Conservation (phyloP, 2,329 filamentous ascomycete genomes). For the Coniella lustricola region DNA sequence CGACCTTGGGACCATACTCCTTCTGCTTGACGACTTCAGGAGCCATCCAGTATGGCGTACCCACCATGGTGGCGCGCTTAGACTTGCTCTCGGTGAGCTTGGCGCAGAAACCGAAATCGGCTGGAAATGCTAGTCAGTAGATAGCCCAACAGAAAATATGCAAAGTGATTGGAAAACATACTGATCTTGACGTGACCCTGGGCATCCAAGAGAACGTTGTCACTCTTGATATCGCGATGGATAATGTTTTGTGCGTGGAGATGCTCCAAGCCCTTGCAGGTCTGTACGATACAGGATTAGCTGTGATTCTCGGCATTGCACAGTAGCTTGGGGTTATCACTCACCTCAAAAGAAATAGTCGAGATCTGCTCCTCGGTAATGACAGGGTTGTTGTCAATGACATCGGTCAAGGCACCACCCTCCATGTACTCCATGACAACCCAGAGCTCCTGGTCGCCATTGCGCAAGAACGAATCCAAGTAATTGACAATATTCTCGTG, state of each 20-base stretch:
- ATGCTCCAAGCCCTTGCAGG: conserved; percentile 89
- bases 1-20: conserved; percentile 96
- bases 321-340: conserved; percentile 24
- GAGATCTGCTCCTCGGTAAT: conserved; percentile 97
- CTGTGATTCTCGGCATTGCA: neutral
- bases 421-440: conserved; percentile 99
- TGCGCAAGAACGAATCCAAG: conserved; percentile 90
- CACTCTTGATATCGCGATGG: conserved; percentile 98
- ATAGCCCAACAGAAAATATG: neutral
- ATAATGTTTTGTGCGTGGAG: conserved; percentile 96
- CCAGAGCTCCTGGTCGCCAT: conserved; percentile 94
- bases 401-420: conserved; percentile 91
- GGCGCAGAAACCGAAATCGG: conserved; percentile 98
- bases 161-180: conserved; percentile 41
- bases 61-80: conserved; percentile 98
- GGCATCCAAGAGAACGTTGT: conserved; percentile 92
- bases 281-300: conserved; percentile 45
- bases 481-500: conserved; percentile 99
- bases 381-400: conserved; percentile 93
- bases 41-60: conserved; percentile 99
- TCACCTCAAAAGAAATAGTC: conserved; percentile 91
- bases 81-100: conserved; percentile 95
- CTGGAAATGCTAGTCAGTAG: conserved; percentile 42
- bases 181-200: conserved; percentile 97
- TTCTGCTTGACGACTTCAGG: conserved; percentile 99